Evolutionary conservation across 23 red algal species (phyloP), one percentile per base, ranked within the genome.

Genomic region (Agarophyton chilense): DNA sequence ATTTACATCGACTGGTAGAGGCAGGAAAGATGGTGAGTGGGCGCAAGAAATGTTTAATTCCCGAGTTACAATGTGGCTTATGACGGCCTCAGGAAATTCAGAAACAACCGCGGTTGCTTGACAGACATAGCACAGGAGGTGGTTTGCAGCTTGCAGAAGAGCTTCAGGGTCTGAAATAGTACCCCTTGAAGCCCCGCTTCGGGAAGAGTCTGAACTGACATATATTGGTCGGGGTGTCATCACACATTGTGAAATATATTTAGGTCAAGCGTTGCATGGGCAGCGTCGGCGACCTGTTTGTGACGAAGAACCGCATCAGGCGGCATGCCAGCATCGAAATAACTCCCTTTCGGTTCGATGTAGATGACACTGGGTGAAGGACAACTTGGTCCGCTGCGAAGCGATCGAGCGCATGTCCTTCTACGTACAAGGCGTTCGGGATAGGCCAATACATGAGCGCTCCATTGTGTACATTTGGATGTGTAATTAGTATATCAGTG

Each of bases 381-480:
- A 35, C 89, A 62, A 91, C 61, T 14, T 84, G 45, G 36, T 82
- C 92, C 42, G 79, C 86, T 46, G 78, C 82, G 75, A 98, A 98
- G 24, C 74, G 70, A 63, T 98, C 97, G 55, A 98, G 78, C 16
- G 93, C 92, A 79, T 81, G 91, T 54, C 97, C 97, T 88, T 98
- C 97, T 18, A 98, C 93, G 51, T 98, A 98, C 14, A 94, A 58
- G 11, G 94, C 97, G 71, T 98, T 98, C 11, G 56, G 73, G 55
- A 95, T 81, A 17, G 97, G 89, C 74, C 93, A 95, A 54, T 98
- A 98, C 88, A 98, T 84, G 19, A 95, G 73, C 40, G 93, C 97
- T 18, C 97, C 97, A 62, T 98, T 98, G 7, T 95, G 75, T 40
- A 98, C 91, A 47, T 98, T 98, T 22, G 97, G 97, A 87, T 98